Conservation (phyloP, 148 eudicot species). For the Vaccinium myrtillus region DNA sequence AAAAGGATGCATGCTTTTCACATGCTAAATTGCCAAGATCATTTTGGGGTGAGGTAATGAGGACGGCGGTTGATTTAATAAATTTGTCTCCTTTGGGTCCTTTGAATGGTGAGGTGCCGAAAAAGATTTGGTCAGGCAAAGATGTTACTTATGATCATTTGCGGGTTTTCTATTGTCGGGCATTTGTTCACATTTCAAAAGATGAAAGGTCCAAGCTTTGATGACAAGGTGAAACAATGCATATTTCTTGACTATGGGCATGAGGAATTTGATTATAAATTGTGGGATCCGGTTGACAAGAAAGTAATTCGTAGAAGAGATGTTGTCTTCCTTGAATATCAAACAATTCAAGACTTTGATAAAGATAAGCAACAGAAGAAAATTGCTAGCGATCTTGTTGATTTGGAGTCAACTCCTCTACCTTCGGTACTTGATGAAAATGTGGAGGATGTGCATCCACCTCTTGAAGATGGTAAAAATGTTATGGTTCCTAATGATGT, state of each 20-base stretch:
- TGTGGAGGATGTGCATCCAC: no score
- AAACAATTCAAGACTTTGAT: no score
- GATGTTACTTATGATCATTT: background rate
- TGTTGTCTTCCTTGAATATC: no score
- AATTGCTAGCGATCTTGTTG: no score
- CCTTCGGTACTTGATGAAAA: no score
- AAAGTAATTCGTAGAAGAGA: no score
- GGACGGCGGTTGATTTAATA: background rate
- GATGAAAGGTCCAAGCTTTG: background rate
- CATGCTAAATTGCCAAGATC: background rate
- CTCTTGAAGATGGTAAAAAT: no score
- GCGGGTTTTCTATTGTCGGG: background rate
- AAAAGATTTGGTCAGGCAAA: background rate
- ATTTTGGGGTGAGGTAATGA: conserved; percentile 3
- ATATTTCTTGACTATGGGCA: conserved; percentile 1
- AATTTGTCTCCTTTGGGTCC: background rate
- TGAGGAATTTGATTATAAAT: background rate
- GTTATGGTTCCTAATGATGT: no score
- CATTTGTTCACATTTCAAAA: background rate
- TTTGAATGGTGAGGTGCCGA: background rate
- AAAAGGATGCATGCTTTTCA: background rate
- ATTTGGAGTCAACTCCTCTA: no score
- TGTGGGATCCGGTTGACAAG: no score
- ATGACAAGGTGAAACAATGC: background rate
- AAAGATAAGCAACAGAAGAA: no score